A percentile compares a stretch with the other conserved stretches of the same genome.
Evolutionary conservation across 208 protist genomes (phyloP).

Genomic region (Trypanosomatidae sp.): DNA sequence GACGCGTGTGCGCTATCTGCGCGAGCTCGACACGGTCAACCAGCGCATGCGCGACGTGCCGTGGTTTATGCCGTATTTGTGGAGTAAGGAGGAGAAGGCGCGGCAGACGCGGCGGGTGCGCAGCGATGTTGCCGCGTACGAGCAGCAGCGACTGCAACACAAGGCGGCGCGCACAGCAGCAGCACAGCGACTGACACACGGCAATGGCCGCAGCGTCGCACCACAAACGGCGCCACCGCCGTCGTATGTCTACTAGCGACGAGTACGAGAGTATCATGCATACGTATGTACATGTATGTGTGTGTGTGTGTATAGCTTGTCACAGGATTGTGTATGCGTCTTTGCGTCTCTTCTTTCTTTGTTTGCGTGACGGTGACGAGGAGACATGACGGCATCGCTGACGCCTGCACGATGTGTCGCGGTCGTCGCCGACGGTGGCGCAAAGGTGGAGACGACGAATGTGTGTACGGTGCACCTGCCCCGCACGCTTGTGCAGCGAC

Average conservation of each 20-base stretch:
- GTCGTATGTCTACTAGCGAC: conserved; percentile 48
- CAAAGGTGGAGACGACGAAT: no score
- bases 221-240: conserved; percentile 60
- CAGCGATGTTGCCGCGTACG: conserved; percentile 60
- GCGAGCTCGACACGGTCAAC: conserved; percentile 84
- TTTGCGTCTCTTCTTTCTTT: no score
- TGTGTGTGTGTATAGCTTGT: no score
- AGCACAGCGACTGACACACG: conserved; percentile 2
- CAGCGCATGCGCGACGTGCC: conserved; percentile 83
- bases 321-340: no score
- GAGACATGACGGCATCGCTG: no score
- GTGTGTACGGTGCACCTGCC: no score
- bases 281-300: no score
- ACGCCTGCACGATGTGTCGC: no score
- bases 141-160: conserved; percentile 19
- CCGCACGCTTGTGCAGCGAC: no score
- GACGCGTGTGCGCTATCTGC: conserved; percentile 77
- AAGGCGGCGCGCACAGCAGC: conserved; percentile 7
- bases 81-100: conserved; percentile 84
- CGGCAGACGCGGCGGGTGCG: conserved; percentile 46
- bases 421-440: no score
- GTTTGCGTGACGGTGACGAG: no score
- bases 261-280: no score
- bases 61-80: conserved; percentile 91
- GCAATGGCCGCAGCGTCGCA: conserved; percentile 27